Evolutionary conservation across 495 filamentous ascomycete genomes (phyloP).

Genomic region (Trichodelitschia bisporula): DNA sequence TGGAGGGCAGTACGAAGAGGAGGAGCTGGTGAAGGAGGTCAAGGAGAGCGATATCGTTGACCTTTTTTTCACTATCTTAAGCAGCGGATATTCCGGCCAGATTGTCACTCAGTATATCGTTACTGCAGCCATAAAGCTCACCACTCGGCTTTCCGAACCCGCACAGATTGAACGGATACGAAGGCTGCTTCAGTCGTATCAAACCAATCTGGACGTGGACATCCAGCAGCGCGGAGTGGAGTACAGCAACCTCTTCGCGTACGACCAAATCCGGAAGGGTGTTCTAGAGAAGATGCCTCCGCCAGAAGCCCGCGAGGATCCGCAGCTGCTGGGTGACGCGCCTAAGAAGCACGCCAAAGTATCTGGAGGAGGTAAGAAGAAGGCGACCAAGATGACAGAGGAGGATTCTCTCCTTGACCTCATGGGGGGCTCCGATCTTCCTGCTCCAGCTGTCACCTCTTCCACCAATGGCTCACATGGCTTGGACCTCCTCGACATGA

Average conservation of each 20-base stretch:
- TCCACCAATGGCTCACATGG: conserved; percentile 48
- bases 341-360: conserved; percentile 47
- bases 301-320: conserved; percentile 86
- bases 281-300: conserved; percentile 95
- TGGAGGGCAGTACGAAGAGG: conserved; percentile 86
- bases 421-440: conserved; percentile 57
- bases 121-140: conserved; percentile 87
- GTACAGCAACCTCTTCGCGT: conserved; percentile 77
- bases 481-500: conserved; percentile 71
- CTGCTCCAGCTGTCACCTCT: conserved; percentile 23
- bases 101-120: conserved; percentile 84
- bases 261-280: conserved; percentile 66
- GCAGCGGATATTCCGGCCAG: conserved; percentile 77
- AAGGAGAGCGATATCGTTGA: conserved; percentile 79
- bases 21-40: conserved; percentile 74
- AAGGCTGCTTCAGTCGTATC: conserved; percentile 46
- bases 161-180: conserved; percentile 67
- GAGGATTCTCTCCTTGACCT: conserved; percentile 81
- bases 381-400: conserved; percentile 50
- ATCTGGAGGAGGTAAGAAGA: conserved; percentile 57
- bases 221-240: conserved; percentile 90
- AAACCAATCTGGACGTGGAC: conserved; percentile 72
- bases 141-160: conserved; percentile 59
- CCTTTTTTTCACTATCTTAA: conserved; percentile 70
- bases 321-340: conserved; percentile 68